Evolutionary conservation across 345 rosid genomes (phyloP), one percentile per base, ranked within the genome.

Genomic region (Clausena lansium): DNA sequence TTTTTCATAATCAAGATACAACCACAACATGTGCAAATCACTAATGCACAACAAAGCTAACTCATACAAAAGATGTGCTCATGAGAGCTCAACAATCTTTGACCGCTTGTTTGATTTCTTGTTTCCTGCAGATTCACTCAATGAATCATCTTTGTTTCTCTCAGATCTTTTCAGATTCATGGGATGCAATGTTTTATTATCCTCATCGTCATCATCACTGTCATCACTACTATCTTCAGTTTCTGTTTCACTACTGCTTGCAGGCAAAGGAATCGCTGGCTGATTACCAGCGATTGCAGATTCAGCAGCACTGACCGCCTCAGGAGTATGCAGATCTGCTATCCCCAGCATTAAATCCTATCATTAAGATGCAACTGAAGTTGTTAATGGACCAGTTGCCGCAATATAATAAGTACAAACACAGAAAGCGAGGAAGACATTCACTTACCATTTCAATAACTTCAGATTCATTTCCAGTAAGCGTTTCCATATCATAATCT

Each of bases 311-410:
- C 75, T 85, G 22, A 94, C 83, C 45, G 97, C 97, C 85, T 92
- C 94, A 8, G 93, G 89, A 6, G 97, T 94, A 71, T 92, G 89
- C 81, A 96, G 99, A 91, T 94, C 99, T 76, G 97, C 93, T 2
- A 96, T 77, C 38, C 98, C 97, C 4, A 94, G 85, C 98, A 89
- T 92, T 87, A 96, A 84, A 81, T 96, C 93, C 97, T 92, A 86
- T 74, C 25, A 76, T 71, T 9, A 33, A 52, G 38, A 69, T 66
- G 57, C 45, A 73, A 14, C 27, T 19, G 47, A 38, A 33, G 52
- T 55, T 33, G 57, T 4, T 45, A 39, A 65, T 7, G 55, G 79
- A 61, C 22, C 2, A 57, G 52, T n/a, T 60, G 41, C 33, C 35
- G 65, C 60, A 28, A 76, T 58, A 45, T 9, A 8, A 3, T 17